Evolutionary conservation across 148 eudicot species (phyloP), one percentile per base, ranked within the genome.

Genomic region (Rheum nobile): DNA sequence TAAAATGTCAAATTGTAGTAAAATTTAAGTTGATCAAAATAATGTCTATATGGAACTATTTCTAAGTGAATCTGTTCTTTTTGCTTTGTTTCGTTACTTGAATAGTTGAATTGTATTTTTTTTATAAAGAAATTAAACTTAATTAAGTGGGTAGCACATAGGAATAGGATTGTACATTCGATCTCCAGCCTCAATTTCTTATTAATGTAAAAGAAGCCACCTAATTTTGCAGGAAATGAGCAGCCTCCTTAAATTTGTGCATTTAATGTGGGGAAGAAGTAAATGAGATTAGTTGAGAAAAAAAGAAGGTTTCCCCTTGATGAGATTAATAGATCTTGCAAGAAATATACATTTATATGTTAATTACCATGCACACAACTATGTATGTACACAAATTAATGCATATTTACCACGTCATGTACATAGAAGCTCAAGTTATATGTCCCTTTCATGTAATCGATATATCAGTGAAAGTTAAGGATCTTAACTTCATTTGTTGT

Each of bases 251-350:
- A 77, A 82, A 35, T 74, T 52, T 43, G 26, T 22, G 85, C 85
- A 82, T 75, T 84, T n/a, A 84, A 82, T 80, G 79, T 29, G 54
- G 8, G 52, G 24, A 12, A 24, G 79, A 61, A 84, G 74, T 81
- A 79, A 88, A 84, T 80, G 88, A 73, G 74, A 81, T 86, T 84
- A 77, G 89, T 88, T 86, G 88, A 81, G 84, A 77, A 77, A 22
- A 57, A 26, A 65, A 65, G 14, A 32, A 41, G 70, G 9, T 65
- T 61, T 14, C 8, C 65, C 39, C 21, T 31, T 4, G 6, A 32
- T n/a, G 8, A 65, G 13, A n/a, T 65, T 34, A 31, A 26, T 31
- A 65, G 8, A 31, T 65, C 70, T 65, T 65, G 6, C 68, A 61
- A 11, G 35, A 61, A 61, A 61, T 28, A 22, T 54, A 54, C 29